Base-by-base conservation (phyloP, 1,284 basidiomycete species). In the Rhodotorula sp. region DNA sequence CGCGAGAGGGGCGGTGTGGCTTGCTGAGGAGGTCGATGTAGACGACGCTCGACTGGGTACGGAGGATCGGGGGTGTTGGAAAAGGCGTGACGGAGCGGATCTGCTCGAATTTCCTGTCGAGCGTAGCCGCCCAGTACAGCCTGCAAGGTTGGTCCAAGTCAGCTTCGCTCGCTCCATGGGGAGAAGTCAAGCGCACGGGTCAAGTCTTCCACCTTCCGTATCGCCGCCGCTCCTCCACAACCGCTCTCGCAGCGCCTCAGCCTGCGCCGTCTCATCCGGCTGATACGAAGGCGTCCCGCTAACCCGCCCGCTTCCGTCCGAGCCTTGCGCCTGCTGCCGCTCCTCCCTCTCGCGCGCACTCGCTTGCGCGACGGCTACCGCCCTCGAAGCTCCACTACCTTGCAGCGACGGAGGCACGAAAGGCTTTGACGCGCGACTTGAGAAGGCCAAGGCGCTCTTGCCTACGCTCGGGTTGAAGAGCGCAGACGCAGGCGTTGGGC, bases 211-310 rank as follows among this genome's bases (percentile, higher is more conserved):
- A 6, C 36, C 55, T 57, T 57, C 55, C 4, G 13, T 2, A 11
- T 57, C 34, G 11, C 55, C 55, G n/a, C 55, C 55, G 36, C 24
- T 44, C 36, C 44, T 57, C 55, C 55, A 57, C n/a, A 57, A 27
- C 24, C 36, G 39, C 1, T 57, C n/a, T 36, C 44, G n/a, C 19
- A 57, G 11, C 1, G 9, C 39, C 4, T 57, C 55, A 15, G 55
- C 55, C 10, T 29, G 36, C 24, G 15, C 29, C 55, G 11, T n/a
- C 36, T 24, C 55, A 34, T 39, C 27, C 32, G 6, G n/a, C 24
- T 27, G 24, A 15, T 2, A 17, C 36, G 32, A 34, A 13, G 34
- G n/a, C n/a, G 34, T 13, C 55, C 44, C 30, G 6, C 15, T n/a
- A 22, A 27, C 55, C 36, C 44, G n/a, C n/a, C 17, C 24, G 24